Percentiles rank a stretch among this genome's conserved stretches.
These are phyloP conservation scores for Vaccinium darrowii DNA, from an alignment of 148 eudicot genomes.

Conservation along the genomic window DNA sequence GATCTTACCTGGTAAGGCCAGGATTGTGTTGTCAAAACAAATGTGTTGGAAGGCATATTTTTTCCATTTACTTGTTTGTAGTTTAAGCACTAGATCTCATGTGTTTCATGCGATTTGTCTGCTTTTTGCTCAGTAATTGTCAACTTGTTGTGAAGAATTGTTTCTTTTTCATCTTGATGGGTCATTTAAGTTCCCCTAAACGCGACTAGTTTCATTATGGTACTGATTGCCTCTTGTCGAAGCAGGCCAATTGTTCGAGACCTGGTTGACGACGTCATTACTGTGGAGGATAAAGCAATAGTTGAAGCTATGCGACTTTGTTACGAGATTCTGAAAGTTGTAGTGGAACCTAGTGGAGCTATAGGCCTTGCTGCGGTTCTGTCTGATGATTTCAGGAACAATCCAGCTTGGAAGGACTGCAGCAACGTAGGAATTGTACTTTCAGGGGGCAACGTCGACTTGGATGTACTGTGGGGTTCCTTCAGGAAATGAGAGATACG, in stretches of 20 bases:
- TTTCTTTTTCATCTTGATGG: neutral
- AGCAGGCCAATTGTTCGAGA: slow-evolving; percentile 92
- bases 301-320: slow-evolving; percentile 77
- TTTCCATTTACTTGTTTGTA: too few species aligned
- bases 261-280: slow-evolving; percentile 72
- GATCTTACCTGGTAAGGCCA: slow-evolving; percentile 76
- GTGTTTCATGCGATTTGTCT: neutral
- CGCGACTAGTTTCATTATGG: neutral
- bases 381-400: slow-evolving; percentile 61
- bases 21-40: neutral
- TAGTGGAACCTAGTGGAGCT: slow-evolving; percentile 94
- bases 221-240: neutral
- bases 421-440: slow-evolving; percentile 66
- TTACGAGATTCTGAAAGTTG: slow-evolving; percentile 86
- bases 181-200: neutral
- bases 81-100: neutral
- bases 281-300: slow-evolving; percentile 82
- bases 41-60: neutral
- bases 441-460: slow-evolving; percentile 92
- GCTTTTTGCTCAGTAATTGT: neutral
- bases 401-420: slow-evolving; percentile 59
- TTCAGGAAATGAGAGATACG: slow-evolving; percentile 31
- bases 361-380: slow-evolving; percentile 87
- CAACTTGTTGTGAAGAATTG: neutral
- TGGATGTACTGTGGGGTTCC: slow-evolving; percentile 75